A percentile compares a stretch with the other conserved stretches of the same genome.
phyloP scores from a whole-genome alignment of 108 stramenopile genomes.

The Ochromonas danica region DNA sequence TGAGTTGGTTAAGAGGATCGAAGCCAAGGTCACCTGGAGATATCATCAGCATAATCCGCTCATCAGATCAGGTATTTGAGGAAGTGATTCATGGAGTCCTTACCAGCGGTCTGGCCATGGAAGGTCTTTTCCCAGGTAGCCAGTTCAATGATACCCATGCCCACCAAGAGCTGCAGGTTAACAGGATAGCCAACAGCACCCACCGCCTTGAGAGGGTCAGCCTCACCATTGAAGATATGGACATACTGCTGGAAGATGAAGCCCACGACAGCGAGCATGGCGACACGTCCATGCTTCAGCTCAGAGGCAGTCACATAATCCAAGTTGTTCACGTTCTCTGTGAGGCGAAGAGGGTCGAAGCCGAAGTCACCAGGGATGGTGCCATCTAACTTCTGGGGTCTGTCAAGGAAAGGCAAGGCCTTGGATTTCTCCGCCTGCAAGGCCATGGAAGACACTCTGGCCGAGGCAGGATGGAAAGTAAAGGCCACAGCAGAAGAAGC shows the following conservation, averaged over 20 bases:
- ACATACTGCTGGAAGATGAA: conserved; percentile 87
- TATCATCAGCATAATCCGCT: too few species aligned
- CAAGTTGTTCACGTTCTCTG: conserved; percentile 78
- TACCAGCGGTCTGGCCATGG: conserved; percentile 66
- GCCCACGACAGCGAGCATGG: conserved; percentile 89
- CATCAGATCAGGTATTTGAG: too few species aligned
- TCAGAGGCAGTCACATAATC: conserved; percentile 95
- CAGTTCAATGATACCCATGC: conserved; percentile 76
- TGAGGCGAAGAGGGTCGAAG: conserved; percentile 92
- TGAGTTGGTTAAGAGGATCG: too few species aligned
- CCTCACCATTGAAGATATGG: conserved; percentile 84
- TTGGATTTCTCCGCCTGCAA: neutral
- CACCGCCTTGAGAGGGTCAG: conserved; percentile 84
- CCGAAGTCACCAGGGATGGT: conserved; percentile 87
- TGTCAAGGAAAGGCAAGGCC: neutral
- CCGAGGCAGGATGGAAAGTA: too few species aligned
- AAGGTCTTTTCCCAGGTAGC: conserved; percentile 74
- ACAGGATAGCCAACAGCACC: conserved; percentile 71
- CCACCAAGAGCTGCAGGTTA: conserved; percentile 76
- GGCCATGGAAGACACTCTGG: too few species aligned
- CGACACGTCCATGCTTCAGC: conserved; percentile 93
- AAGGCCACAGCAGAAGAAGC: too few species aligned
- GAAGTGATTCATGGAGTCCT: too few species aligned
- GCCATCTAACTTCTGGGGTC: conserved; percentile 79
- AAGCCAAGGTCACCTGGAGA: too few species aligned